Conservation (phyloP, 148 eudicot genomes). For the Rhododendron henanense region DNA sequence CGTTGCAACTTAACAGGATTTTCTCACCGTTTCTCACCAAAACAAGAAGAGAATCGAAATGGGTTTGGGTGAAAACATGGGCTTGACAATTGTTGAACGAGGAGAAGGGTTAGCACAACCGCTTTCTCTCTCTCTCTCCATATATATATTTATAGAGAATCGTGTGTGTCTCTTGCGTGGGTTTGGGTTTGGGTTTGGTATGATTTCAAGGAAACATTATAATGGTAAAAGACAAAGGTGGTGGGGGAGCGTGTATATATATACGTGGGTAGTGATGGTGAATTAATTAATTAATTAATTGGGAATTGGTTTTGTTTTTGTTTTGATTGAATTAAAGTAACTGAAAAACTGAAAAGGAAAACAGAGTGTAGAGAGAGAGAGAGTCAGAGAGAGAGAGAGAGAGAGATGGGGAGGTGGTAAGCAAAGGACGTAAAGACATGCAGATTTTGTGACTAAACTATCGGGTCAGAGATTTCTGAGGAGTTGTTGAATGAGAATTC, state of each 20-base stretch:
- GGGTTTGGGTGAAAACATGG: constrained; percentile 11
- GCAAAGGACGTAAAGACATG: constrained; percentile 39
- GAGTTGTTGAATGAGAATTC: constrained; percentile 24
- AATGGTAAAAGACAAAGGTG: constrained; percentile 1
- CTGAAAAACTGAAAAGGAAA: constrained; percentile 13
- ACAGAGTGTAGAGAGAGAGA: neutral
- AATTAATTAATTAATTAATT: neutral
- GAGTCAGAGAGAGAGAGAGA: constrained; percentile 2
- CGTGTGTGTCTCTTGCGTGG: neutral
- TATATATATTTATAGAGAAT: neutral
- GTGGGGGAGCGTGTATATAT: constrained; percentile 8
- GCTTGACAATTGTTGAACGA: neutral
- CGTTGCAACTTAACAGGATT: neutral
- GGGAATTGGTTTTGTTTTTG: neutral
- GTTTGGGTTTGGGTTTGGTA: neutral
- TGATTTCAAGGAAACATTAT: neutral
- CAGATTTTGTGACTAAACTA: constrained; percentile 47
- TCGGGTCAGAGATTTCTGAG: constrained; percentile 40
- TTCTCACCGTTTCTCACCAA: neutral
- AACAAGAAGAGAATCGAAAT: constrained; percentile 7
- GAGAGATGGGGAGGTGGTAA: neutral
- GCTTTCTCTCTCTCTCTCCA: neutral
- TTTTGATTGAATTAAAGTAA: constrained; percentile 9
- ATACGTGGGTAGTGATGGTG: constrained; percentile 11
- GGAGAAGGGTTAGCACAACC: neutral